phyloP scores from a whole-genome alignment of 1,284 basidiomycete genomes.

The Cryptococcus amylolentus region DNA sequence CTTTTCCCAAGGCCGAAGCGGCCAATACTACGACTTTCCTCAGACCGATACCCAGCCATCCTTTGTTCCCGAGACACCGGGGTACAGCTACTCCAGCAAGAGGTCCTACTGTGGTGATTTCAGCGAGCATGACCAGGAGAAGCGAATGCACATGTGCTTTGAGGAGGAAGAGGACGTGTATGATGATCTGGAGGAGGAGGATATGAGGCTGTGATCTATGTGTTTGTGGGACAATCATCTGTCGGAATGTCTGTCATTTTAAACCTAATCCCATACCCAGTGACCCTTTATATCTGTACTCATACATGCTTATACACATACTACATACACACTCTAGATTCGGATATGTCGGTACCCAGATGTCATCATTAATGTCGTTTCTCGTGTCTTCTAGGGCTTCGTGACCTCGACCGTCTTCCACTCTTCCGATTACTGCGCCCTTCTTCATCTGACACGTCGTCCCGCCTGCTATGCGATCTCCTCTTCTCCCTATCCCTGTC shows the following conservation, averaged over 20 bases:
- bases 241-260: background rate
- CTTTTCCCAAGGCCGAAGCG: background rate
- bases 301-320: background rate
- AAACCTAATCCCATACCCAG: background rate
- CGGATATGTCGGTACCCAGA: background rate
- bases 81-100: background rate
- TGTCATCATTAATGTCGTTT: background rate
- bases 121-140: background rate
- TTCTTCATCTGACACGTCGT: background rate
- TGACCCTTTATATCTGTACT: background rate
- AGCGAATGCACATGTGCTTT: background rate
- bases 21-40: background rate
- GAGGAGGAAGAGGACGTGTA: background rate
- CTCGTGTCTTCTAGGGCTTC: background rate
- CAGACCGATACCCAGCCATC: background rate
- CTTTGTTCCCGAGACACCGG: background rate
- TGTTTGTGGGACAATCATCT: background rate
- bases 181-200: slow-evolving; percentile 7
- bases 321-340: background rate
- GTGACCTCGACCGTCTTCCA: background rate
- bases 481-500: background rate
- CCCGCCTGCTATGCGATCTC: background rate
- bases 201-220: background rate
- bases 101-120: background rate
- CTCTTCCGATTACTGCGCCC: background rate